phyloP scores from a whole-genome alignment of 352 stramenopile species.

The Phytophthora multivora region DNA sequence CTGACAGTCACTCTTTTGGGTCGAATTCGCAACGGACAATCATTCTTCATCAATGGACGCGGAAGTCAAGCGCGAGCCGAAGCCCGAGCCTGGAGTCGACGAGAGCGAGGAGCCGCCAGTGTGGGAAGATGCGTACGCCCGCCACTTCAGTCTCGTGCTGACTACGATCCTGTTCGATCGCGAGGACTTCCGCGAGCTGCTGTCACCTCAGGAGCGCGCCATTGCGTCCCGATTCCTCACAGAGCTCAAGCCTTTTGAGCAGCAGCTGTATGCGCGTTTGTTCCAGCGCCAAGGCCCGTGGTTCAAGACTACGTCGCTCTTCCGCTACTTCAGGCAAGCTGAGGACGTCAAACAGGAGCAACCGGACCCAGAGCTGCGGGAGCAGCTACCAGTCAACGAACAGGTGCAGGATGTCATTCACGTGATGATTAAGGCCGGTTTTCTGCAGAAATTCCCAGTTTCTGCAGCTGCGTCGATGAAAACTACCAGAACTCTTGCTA shows the following conservation, averaged over 20 bases:
- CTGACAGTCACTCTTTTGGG: too few species aligned
- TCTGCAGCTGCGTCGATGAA: not conserved
- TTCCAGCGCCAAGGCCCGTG: slow-evolving; percentile 80
- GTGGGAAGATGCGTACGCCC: slow-evolving; percentile 66
- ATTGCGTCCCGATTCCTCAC: slow-evolving; percentile 55
- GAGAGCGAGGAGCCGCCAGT: not conserved
- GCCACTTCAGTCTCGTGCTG: slow-evolving; percentile 68
- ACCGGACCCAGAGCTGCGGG: slow-evolving; percentile 7
- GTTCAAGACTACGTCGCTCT: slow-evolving; percentile 70
- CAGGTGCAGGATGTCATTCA: slow-evolving; percentile 51
- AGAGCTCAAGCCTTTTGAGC: slow-evolving; percentile 47
- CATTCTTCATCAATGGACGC: not conserved
- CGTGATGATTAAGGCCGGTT: slow-evolving; percentile 41
- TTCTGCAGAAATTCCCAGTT: slow-evolving; percentile 40
- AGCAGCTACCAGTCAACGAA: slow-evolving; percentile 25
- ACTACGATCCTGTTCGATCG: slow-evolving; percentile 47
- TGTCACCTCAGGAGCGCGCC: slow-evolving; percentile 47
- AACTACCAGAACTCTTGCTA: not conserved
- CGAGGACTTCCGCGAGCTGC: slow-evolving; percentile 52
- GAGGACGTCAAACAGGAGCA: not conserved
- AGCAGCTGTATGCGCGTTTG: slow-evolving; percentile 77
- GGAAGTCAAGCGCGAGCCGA: not conserved
- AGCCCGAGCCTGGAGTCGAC: not conserved
- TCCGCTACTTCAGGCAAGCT: slow-evolving; percentile 52
- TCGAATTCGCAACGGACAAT: not conserved